Percentiles rank a stretch among this genome's conserved stretches.
These are phyloP conservation scores for Geranium incanum DNA, from an alignment of 441 rosid species.

Conservation along the genomic window DNA sequence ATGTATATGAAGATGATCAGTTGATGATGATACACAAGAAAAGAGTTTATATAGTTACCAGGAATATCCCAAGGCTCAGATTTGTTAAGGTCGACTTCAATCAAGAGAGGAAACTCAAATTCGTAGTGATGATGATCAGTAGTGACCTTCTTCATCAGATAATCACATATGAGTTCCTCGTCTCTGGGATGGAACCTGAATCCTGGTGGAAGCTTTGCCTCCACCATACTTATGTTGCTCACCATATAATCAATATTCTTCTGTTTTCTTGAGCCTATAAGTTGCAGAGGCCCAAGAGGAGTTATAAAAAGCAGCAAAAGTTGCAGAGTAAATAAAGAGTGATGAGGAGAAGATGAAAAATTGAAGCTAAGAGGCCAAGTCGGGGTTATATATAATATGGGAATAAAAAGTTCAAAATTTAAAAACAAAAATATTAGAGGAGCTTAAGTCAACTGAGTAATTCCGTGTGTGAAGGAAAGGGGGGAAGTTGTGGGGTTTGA, in stretches of 20 bases:
- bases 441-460: conserved; percentile 1
- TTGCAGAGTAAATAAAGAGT: conserved; percentile 2
- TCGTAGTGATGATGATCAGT: conserved; percentile 8
- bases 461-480: neutral
- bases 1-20: neutral
- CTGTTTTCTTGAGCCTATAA: neutral
- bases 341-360: conserved; percentile 1
- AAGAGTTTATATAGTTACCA: conserved; percentile 26
- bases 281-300: neutral
- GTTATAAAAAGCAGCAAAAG: neutral
- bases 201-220: conserved; percentile 58
- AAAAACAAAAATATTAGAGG: neutral
- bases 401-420: neutral
- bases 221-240: conserved; percentile 35
- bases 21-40: neutral
- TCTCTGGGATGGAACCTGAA: conserved; percentile 66
- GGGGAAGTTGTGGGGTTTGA: conserved; percentile 6
- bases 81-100: conserved; percentile 62
- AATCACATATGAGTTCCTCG: conserved; percentile 62
- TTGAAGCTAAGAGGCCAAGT: conserved; percentile 2
- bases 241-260: conserved; percentile 8
- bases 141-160: conserved; percentile 41
- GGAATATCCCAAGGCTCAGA: conserved; percentile 78
- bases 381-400: neutral
- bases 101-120: conserved; percentile 21